Base-by-base conservation (phyloP, 148 eudicot species). In the Vaccinium myrtillus region DNA sequence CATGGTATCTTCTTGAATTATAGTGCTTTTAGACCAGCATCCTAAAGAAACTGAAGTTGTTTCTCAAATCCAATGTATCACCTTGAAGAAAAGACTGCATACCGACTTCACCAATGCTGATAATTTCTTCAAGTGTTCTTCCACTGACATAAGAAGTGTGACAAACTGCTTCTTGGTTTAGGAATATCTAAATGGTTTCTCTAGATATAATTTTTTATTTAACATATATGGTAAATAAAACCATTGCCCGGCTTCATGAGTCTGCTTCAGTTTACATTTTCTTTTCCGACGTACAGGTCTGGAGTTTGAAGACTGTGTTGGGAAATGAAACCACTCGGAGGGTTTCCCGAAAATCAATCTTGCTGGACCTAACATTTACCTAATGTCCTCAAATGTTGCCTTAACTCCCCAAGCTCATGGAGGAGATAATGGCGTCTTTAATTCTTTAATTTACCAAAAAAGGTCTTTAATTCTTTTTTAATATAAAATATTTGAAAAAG, bases 171-270 rank as follows among this genome's bases (percentile, higher is more conserved):
- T 55, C 65, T 30, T 55, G 21, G 61, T 25, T 15, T 1, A 25
- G 8, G 19, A 21, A 51, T 27, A 0, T 55, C 8, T 79, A 9
- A 54, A 53, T 78, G 23, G 81, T 46, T 54, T 78, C 46, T 51
- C n/a, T 78, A 27, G n/a, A 16, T 25, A 16, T 25, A 25, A 14
- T 32, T 78, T 25, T 15, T 23, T 0, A 23, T 50, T n/a, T 15
- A n/a, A 76, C 80, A 18, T 54, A 16, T 75, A 75, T 23, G 61
- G 36, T 23, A 77, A 53, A 78, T 50, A 11, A 50, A 32, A 54
- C n/a, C 81, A 79, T 30, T 79, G 25, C 55, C n/a, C 23, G 11
- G 81, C 81, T 79, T 79, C 65, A 79, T 30, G 48, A 54, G 6
- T 56, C n/a, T 30, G 63, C 81, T 36, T 43, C 82, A 79, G 6